Base-by-base conservation (phyloP, 2,329 filamentous ascomycete species). In the Daldinia eschscholtzii region DNA sequence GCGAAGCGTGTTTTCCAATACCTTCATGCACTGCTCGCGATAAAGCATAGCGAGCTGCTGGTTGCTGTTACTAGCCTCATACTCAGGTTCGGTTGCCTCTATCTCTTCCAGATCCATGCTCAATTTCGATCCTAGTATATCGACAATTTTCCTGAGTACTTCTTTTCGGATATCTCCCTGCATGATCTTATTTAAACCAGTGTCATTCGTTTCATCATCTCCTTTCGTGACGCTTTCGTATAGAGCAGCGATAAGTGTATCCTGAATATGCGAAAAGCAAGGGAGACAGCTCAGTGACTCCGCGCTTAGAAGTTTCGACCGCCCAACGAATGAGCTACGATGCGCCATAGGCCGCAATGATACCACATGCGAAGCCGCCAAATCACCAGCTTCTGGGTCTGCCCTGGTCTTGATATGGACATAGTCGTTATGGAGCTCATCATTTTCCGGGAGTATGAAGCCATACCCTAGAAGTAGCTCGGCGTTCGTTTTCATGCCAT, bases 401-500 rank as follows among this genome's bases (percentile, higher is more conserved):
- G 78, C 76, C 33, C 82, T 80, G 74, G 85, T 87, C 61, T 85
- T 83, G 9, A 89, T 80, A 74, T 89, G 87, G 0, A 87, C 78
- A 73, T 89, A 89, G 76, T 89, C 87, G 72, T 89, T 89, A 75
- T 89, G 87, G 63, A 89, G 79, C 4, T 74, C 77, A 0, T 79
- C 77, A 0, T 81, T 82, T 60, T 83, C 80, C 1, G 85, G 83
- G 0, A 90, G 75, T 69, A 87, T 82, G 75, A 91, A 91, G 2
- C 88, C 88, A 74, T 91, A 91, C 0, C 85, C 88, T 1, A 91
- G 80, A 0, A 91, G 82, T 26, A 91, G 81, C 80, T 93, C 90
- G 65, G 90, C 91, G 74, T 93, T 94, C 6, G 91, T 92, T 79
- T 93, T 92, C 75, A 82, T 78, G 33, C 91, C 91, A 75, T 94